Evolutionary conservation across 176 grass and related monocot genomes (phyloP).

Genomic region (Paspalum notatum): DNA sequence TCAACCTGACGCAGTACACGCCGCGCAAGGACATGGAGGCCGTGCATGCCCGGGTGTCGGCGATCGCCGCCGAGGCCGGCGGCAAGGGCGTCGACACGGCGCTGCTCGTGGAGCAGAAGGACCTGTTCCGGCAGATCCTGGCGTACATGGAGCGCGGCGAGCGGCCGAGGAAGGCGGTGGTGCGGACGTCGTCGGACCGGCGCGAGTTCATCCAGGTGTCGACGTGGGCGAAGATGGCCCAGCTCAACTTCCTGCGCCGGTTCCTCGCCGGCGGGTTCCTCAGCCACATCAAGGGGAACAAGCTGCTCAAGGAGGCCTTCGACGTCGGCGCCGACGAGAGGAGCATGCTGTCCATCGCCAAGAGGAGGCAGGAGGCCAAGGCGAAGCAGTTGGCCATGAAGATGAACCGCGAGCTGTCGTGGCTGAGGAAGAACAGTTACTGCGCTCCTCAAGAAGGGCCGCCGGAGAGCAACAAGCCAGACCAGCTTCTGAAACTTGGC

Average conservation of each 20-base stretch:
- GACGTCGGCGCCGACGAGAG: background rate
- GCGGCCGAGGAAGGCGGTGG: background rate
- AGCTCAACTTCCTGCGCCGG: constrained; percentile 33
- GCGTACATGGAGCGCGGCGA: constrained; percentile 14
- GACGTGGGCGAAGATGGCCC: constrained; percentile 31
- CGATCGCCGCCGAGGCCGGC: background rate
- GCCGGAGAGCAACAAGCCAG: background rate
- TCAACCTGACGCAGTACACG: constrained; percentile 1
- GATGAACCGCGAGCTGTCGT: constrained; percentile 6
- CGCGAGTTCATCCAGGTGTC: background rate
- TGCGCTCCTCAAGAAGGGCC: background rate
- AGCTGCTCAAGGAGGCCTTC: background rate
- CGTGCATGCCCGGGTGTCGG: background rate
- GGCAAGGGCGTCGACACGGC: background rate
- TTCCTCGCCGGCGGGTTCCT: constrained; percentile 41
- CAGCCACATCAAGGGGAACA: constrained; percentile 11
- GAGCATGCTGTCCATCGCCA: background rate
- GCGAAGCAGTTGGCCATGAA: background rate
- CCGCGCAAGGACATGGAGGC: constrained; percentile 32
- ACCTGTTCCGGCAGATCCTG: constrained; percentile 26
- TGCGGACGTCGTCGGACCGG: background rate
- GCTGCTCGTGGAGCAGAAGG: background rate
- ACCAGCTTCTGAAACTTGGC: background rate
- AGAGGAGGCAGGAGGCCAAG: background rate
- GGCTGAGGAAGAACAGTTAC: background rate